phyloP scores from a whole-genome alignment of 495 filamentous ascomycete species.

The Trichocladium uniseriatum region DNA sequence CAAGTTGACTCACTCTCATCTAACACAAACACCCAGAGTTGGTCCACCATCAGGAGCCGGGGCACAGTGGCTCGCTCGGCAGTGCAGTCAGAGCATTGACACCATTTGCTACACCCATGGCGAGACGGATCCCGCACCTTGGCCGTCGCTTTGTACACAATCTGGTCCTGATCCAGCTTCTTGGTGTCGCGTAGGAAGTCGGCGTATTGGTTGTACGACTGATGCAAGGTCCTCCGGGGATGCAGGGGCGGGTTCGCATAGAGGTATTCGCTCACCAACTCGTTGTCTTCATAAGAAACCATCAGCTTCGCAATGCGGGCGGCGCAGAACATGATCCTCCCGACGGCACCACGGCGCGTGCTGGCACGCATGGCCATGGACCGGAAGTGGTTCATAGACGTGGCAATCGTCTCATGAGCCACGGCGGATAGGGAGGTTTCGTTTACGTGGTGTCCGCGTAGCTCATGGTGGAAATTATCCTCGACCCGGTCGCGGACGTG shows the following conservation, averaged over 20 bases:
- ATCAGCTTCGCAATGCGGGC: slow-evolving; percentile 10
- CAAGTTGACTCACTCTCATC: slow-evolving; percentile 4
- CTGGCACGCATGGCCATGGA: slow-evolving; percentile 9
- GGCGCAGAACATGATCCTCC: slow-evolving; percentile 10
- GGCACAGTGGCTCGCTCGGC: not conserved
- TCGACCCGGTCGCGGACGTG: slow-evolving; percentile 2
- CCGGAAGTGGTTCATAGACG: slow-evolving; percentile 7
- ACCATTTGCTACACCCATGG: slow-evolving; percentile 9
- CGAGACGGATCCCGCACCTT: not conserved
- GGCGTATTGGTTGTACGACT: slow-evolving; percentile 10
- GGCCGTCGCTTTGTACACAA: slow-evolving; percentile 11
- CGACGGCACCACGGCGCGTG: slow-evolving; percentile 9
- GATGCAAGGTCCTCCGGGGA: slow-evolving; percentile 9
- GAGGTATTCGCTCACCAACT: slow-evolving; percentile 7
- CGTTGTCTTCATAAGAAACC: slow-evolving; percentile 8
- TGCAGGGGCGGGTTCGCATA: slow-evolving; percentile 11
- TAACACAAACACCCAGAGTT: slow-evolving; percentile 8
- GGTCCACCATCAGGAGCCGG: slow-evolving; percentile 7
- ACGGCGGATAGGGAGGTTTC: slow-evolving; percentile 7
- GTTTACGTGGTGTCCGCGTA: slow-evolving; percentile 7
- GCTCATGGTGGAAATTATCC: slow-evolving; percentile 12
- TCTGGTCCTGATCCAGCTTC: slow-evolving; percentile 10
- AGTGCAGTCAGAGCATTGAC: slow-evolving; percentile 10
- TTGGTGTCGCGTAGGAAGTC: slow-evolving; percentile 9
- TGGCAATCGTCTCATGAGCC: slow-evolving; percentile 5